Conservation (phyloP, 2,329 filamentous ascomycete genomes). For the Aspergillus candidus region DNA sequence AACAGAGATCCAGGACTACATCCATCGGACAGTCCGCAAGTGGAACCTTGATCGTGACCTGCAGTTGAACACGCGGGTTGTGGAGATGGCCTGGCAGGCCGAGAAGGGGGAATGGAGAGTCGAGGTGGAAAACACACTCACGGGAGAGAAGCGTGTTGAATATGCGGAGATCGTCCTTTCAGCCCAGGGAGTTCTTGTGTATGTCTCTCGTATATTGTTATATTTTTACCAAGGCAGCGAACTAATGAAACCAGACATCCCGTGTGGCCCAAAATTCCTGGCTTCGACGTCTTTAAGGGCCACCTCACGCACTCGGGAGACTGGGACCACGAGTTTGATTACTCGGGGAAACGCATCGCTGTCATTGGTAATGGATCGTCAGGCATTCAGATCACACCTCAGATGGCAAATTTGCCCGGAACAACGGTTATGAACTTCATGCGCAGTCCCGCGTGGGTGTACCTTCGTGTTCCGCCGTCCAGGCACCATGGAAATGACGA, state of each 20-base stretch:
- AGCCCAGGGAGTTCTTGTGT: constrained; percentile 19
- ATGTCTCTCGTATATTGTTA: not conserved
- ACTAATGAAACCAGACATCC: constrained; percentile 4
- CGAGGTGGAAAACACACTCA: constrained; percentile 18
- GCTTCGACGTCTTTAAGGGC: constrained; percentile 23
- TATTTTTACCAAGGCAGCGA: too few species aligned
- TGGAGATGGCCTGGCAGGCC: constrained; percentile 37
- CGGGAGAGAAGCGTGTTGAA: constrained; percentile 22
- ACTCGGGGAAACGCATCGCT: constrained; percentile 15
- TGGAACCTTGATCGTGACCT: constrained; percentile 36
- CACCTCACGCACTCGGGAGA: constrained; percentile 26
- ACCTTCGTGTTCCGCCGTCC: constrained; percentile 14
- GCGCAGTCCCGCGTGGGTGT: constrained; percentile 25
- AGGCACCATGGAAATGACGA: constrained; percentile 19
- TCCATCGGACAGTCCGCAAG: constrained; percentile 32
- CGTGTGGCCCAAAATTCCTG: constrained; percentile 23
- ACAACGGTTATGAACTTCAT: constrained; percentile 25
- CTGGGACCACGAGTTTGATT: constrained; percentile 25
- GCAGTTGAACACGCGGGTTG: constrained; percentile 33
- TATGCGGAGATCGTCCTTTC: constrained; percentile 35
- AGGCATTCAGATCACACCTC: constrained; percentile 33
- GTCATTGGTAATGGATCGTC: constrained; percentile 24
- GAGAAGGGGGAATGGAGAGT: constrained; percentile 30
- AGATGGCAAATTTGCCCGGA: constrained; percentile 16
- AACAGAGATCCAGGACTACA: constrained; percentile 39